Conservation (phyloP, 768 basidiomycete genomes). For the Leccinum variicolor region DNA sequence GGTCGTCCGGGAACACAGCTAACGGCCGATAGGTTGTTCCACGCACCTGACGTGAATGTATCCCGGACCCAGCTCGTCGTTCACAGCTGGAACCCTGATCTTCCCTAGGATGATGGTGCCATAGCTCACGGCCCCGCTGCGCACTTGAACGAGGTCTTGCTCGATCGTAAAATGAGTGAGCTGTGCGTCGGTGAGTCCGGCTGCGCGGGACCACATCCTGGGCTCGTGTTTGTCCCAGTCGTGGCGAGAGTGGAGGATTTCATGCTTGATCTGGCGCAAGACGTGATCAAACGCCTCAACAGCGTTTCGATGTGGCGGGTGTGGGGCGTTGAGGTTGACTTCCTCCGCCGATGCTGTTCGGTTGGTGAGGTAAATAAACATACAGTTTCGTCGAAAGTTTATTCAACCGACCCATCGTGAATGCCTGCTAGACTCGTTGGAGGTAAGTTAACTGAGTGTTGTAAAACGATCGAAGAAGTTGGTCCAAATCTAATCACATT, state of each 20-base stretch:
- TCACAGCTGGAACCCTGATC: constrained; percentile 64
- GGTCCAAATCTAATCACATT: constrained; percentile 20
- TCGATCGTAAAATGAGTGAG: constrained; percentile 50
- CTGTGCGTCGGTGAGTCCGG: constrained; percentile 46
- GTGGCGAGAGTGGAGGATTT: constrained; percentile 61
- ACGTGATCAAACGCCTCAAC: constrained; percentile 62
- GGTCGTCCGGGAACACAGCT: not conserved
- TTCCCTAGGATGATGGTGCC: constrained; percentile 76
- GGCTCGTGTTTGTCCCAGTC: constrained; percentile 65
- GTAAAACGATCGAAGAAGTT: not conserved
- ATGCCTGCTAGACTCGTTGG: constrained; percentile 3
- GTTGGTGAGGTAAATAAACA: constrained; percentile 9
- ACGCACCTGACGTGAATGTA: constrained; percentile 69
- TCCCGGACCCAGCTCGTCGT: constrained; percentile 58
- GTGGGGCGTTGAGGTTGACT: constrained; percentile 54
- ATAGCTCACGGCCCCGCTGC: constrained; percentile 60
- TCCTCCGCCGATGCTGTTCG: constrained; percentile 54
- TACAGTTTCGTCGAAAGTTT: not conserved
- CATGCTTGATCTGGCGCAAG: constrained; percentile 55
- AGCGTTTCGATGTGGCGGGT: constrained; percentile 57
- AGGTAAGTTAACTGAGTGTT: not conserved
- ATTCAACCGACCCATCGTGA: constrained; percentile 26
- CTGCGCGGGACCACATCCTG: constrained; percentile 63
- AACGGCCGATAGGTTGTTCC: not conserved
- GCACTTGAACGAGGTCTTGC: constrained; percentile 40